Evolutionary conservation across 495 filamentous ascomycete genomes (phyloP).

Genomic region (Mytilinidion resinicola): DNA sequence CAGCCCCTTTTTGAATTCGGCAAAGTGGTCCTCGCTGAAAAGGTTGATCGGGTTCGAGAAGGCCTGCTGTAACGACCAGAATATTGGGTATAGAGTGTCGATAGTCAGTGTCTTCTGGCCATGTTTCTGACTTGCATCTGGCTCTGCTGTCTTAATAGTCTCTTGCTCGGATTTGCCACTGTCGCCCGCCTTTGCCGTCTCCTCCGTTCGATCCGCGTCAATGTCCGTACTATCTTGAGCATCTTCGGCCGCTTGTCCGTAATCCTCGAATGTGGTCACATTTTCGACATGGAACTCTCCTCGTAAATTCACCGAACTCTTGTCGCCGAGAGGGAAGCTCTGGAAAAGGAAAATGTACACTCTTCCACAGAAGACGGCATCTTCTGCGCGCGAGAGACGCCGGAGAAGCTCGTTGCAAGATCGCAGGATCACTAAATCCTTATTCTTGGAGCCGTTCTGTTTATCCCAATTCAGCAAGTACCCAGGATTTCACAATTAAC

Average conservation of each 20-base stretch:
- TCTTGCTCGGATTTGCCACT: constrained; percentile 3
- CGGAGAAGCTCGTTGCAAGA: constrained; percentile 93
- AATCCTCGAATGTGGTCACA: constrained; percentile 75
- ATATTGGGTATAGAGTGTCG: constrained; percentile 77
- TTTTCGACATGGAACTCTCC: constrained; percentile 97
- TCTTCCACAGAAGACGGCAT: constrained; percentile 92
- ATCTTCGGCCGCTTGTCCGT: constrained; percentile 36
- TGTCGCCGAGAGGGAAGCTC: constrained; percentile 91
- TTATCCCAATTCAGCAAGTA: constrained; percentile 17
- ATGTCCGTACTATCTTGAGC: constrained; percentile 47
- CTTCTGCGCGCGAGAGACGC: constrained; percentile 84
- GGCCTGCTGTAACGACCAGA: constrained; percentile 85
- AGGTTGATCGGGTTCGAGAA: constrained; percentile 85
- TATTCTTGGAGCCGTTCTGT: constrained; percentile 71
- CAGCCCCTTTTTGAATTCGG: constrained; percentile 69
- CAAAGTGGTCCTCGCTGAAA: constrained; percentile 64
- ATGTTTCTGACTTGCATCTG: constrained; percentile 18
- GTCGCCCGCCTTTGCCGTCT: constrained; percentile 21
- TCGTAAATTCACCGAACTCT: constrained; percentile 91
- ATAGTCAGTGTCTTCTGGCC: constrained; percentile 43
- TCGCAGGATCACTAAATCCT: constrained; percentile 78
- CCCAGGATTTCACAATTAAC: background rate
- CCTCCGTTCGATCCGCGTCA: constrained; percentile 43
- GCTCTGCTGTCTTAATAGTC: background rate
- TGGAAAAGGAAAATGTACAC: constrained; percentile 98